Base-by-base conservation (phyloP, 768 basidiomycete species). In the Tulasnella sp. region DNA sequence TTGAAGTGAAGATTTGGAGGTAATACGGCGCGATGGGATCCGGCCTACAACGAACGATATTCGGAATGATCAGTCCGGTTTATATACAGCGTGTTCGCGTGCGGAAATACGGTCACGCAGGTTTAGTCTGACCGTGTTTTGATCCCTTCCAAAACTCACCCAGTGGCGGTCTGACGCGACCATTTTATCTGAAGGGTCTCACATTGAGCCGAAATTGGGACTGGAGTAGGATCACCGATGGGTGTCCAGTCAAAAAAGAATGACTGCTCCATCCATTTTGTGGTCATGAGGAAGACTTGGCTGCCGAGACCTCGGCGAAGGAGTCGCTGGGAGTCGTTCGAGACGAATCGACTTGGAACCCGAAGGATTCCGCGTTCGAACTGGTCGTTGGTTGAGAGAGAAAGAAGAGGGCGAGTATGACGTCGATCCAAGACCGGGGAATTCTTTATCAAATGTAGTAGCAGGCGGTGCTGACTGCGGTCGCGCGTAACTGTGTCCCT, bases 181-280 rank as follows among this genome's bases (percentile, higher is more conserved):
- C 77, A 78, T 26, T 40, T 73, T 44, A 78, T 51, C 46, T 74
- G 70, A 1, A 78, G 42, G 11, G 70, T 51, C 10, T 78, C 77
- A 46, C 77, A 78, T 40, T 78, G 77, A 39, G 77, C 77, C 51
- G 77, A 74, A 40, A 78, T 78, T 46, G 77, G 77, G 7, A 57
- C 77, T 23, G 70, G 77, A n/a, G 51, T 74, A 15, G 77, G 72
- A 26, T 42, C 32, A 29, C 32, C 32, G n/a, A 71, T n/a, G 6
- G 70, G 29, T 26, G 76, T 73, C 71, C 72, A 73, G 61, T 73
- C 44, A 40, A 73, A 73, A 61, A 74, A 78, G 73, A 78, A 78
- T 15, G 72, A 78, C 35, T 73, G 71, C 71, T 73, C 42, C 69
- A 74, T 74, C 73, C 51, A 46, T 51, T 74, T 35, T 44, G 70